Evolutionary conservation across 2,329 filamentous ascomycete genomes (phyloP).

Genomic region (Colletotrichum sidae): DNA sequence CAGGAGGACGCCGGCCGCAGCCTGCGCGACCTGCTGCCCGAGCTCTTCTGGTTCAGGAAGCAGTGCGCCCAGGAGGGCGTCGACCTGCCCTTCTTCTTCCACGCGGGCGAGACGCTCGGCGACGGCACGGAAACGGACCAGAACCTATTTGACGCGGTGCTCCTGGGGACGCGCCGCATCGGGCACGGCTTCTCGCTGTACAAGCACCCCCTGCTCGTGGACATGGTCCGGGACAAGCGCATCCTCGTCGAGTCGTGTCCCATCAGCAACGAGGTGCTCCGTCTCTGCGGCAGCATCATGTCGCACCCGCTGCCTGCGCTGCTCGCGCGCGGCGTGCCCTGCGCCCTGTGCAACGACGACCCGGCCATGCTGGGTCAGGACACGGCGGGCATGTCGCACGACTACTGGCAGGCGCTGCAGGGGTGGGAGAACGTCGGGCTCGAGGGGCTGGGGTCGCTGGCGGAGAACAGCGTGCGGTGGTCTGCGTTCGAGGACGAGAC

Average conservation of each 20-base stretch:
- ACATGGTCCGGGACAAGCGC: slow-evolving; percentile 83
- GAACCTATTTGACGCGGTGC: slow-evolving; percentile 82
- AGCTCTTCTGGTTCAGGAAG: slow-evolving; percentile 89
- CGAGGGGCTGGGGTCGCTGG: slow-evolving; percentile 80
- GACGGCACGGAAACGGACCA: slow-evolving; percentile 46
- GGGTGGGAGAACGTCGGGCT: slow-evolving; percentile 86
- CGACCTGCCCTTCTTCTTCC: slow-evolving; percentile 88
- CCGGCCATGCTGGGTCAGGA: slow-evolving; percentile 83
- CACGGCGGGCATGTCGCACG: slow-evolving; percentile 80
- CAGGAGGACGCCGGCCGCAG: slow-evolving; percentile 81
- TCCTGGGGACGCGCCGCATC: slow-evolving; percentile 83
- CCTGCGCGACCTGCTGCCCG: slow-evolving; percentile 77
- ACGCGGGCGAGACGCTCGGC: slow-evolving; percentile 84
- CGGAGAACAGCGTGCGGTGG: slow-evolving; percentile 88
- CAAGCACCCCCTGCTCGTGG: slow-evolving; percentile 84
- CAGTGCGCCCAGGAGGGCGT: slow-evolving; percentile 78
- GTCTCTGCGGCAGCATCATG: slow-evolving; percentile 77
- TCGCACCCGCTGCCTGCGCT: slow-evolving; percentile 81
- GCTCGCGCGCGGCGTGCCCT: slow-evolving; percentile 80
- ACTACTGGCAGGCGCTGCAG: slow-evolving; percentile 88
- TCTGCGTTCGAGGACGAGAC: slow-evolving; percentile 82
- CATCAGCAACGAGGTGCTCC: slow-evolving; percentile 82
- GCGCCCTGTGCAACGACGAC: slow-evolving; percentile 84
- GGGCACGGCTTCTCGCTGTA: slow-evolving; percentile 85
- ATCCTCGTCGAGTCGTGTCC: slow-evolving; percentile 87